A percentile compares a stretch with the other conserved stretches of the same genome.
These are phyloP conservation scores for Cetraspora pellucida DNA, from an alignment of 192 early-diverging fungal genomes.

Conservation along the genomic window DNA sequence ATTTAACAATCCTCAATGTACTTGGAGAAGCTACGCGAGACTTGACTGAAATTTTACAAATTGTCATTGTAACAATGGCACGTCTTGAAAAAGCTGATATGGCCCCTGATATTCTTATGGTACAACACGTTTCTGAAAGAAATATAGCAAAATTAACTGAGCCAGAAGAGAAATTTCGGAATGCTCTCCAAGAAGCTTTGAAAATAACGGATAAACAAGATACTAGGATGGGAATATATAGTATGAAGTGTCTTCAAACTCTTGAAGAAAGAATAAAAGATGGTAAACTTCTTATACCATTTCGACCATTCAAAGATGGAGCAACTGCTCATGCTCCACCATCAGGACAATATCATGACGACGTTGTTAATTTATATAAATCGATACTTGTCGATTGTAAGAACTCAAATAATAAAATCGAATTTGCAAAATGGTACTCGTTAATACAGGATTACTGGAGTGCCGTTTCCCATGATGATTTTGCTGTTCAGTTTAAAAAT, in stretches of 20 bases:
- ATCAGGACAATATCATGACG: conserved; percentile 35
- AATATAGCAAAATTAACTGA: conserved; percentile 1
- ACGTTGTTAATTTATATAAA: conserved; percentile 21
- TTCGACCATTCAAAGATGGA: conserved; percentile 34
- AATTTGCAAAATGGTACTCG: conserved; percentile 13
- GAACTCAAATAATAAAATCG: conserved; percentile 22
- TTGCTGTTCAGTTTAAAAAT: conserved; percentile 35
- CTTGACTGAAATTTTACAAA: conserved; percentile 33
- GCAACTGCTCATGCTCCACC: conserved; percentile 31
- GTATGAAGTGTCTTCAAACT: conserved; percentile 18
- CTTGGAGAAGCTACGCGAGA: conserved; percentile 32
- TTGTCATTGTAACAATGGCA: conserved; percentile 34
- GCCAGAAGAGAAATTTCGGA: conserved; percentile 17
- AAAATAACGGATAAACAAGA: conserved; percentile 25
- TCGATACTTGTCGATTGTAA: conserved; percentile 19
- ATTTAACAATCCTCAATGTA: conserved; percentile 31
- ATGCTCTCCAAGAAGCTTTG: conserved; percentile 26
- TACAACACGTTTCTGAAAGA: conserved; percentile 32
- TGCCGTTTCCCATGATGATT: conserved; percentile 10
- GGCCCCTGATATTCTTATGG: conserved; percentile 33
- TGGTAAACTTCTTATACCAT: conserved; percentile 28
- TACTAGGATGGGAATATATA: conserved; percentile 23
- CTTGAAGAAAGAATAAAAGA: conserved; percentile 24
- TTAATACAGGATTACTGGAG: conserved; percentile 5
- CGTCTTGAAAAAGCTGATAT: conserved; percentile 33